Conservation (phyloP, 768 basidiomycete species). For the Chalciporus chontae region DNA sequence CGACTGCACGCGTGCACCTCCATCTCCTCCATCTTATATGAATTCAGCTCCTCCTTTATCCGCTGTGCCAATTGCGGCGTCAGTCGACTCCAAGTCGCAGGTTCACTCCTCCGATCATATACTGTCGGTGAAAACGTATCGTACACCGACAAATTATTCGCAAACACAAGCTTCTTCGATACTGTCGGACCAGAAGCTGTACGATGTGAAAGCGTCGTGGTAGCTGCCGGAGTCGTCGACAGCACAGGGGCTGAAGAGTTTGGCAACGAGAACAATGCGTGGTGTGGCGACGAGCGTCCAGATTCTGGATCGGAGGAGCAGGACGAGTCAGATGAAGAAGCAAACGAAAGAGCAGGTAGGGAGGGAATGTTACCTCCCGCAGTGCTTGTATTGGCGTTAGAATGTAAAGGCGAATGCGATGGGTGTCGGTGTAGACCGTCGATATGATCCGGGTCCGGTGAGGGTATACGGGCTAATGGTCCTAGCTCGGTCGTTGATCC, state of each 20-base stretch:
- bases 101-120: conserved; percentile 94
- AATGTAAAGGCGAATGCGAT: conserved; percentile 48
- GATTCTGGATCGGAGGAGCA: conserved; percentile 37
- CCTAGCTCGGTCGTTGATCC: conserved; percentile 53
- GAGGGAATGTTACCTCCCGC: conserved; percentile 31
- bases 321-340: conserved; percentile 35
- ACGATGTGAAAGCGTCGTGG: conserved; percentile 62
- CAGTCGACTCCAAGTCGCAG: conserved; percentile 93
- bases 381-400: conserved; percentile 18
- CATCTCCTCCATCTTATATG: conserved; percentile 99
- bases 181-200: conserved; percentile 71
- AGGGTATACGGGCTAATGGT: conserved; percentile 77
- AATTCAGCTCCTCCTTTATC: conserved; percentile 98
- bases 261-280: conserved; percentile 73
- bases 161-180: conserved; percentile 81
- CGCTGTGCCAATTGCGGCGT: conserved; percentile 93
- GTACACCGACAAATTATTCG: conserved; percentile 89
- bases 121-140: conserved; percentile 91
- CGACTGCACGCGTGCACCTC: conserved; percentile 93
- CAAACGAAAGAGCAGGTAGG: conserved; percentile 59
- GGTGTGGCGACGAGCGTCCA: conserved; percentile 34
- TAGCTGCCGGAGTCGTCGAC: conserved; percentile 46
- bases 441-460: conserved; percentile 81
- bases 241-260: conserved; percentile 87
- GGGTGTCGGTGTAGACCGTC: conserved; percentile 78